These are phyloP conservation scores for Fusarium virguliforme DNA, from an alignment of 2,329 filamentous ascomycete species.

Conservation along the genomic window DNA sequence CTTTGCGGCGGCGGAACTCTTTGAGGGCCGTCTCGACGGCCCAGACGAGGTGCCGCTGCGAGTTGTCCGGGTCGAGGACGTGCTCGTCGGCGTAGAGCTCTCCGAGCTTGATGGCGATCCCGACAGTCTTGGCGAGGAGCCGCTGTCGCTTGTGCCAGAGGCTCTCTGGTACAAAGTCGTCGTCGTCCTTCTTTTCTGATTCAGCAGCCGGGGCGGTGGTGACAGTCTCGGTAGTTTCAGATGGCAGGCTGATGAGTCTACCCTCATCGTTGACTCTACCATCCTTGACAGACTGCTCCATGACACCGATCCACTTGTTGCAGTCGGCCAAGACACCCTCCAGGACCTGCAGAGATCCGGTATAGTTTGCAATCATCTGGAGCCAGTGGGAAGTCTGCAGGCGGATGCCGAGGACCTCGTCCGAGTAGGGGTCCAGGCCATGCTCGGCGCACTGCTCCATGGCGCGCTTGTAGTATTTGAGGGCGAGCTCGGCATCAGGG, in stretches of 20 bases:
- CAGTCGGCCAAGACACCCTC: slow-evolving; percentile 83
- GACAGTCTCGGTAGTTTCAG: slow-evolving; percentile 26
- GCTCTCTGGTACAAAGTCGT: slow-evolving; percentile 59
- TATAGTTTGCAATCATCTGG: slow-evolving; percentile 81
- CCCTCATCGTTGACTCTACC: slow-evolving; percentile 63
- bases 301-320: slow-evolving; percentile 70
- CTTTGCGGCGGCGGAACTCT: slow-evolving; percentile 79
- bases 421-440: slow-evolving; percentile 88
- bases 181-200: slow-evolving; percentile 49
- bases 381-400: slow-evolving; percentile 86
- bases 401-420: slow-evolving; percentile 92
- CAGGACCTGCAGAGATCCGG: slow-evolving; percentile 81
- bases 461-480: slow-evolving; percentile 88
- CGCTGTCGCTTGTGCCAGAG: slow-evolving; percentile 74
- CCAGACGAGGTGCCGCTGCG: slow-evolving; percentile 82
- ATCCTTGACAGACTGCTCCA: slow-evolving; percentile 67
- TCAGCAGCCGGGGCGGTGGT: slow-evolving; percentile 27
- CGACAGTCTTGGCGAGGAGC: slow-evolving; percentile 81
- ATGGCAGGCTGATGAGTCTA: slow-evolving; percentile 48
- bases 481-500: slow-evolving; percentile 81
- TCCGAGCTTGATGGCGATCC: slow-evolving; percentile 86
- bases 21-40: slow-evolving; percentile 85
- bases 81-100: slow-evolving; percentile 85
- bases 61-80: slow-evolving; percentile 80
- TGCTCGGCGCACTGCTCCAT: slow-evolving; percentile 80